Base-by-base conservation (phyloP, 2,329 filamentous ascomycete genomes). In the Pestalotiopsis sp. region DNA sequence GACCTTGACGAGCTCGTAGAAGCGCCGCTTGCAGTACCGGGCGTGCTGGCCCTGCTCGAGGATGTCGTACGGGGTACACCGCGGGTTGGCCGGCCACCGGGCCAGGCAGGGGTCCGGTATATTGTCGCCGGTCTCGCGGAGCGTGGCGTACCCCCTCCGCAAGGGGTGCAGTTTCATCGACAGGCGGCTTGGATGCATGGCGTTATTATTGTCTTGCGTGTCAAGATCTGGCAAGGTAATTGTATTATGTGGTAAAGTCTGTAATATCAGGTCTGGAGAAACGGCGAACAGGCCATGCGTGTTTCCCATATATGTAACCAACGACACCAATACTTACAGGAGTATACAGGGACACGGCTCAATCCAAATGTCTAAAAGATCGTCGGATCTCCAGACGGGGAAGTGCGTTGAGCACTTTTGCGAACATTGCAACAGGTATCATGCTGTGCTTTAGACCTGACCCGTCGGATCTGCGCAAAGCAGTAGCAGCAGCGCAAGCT, bases 1-100 rank as follows among this genome's bases (percentile, higher is more conserved):
- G 14, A 67, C 57, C 65, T 59, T 67, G 65, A 63, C 65, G 10
- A 67, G 40, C 58, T 67, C 58, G 17, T 55, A 39, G 65, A 67
- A 67, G 7, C 65, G 65, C 13, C 65, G 5, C 58, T 62, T 63
- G 40, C n/a, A 40, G 40, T 67, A 67, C 1, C 39, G 35, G 26
- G 20, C 64, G 14, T 22, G 9, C 35, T 13, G 5, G 5, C 11
- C 9, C 64, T 66, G 64, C 56, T 66, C 64, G 38, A 66, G 64
- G 39, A 66, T 52, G 3, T 52, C 56, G 17, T 66, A 66, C 1
- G 64, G 64, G 5, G 3, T 55, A 13, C 64, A 66, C 3, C 24
- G 3, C n/a, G 55, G 17, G n/a, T 24, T 17, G n/a, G 55, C 14
- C n/a, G 56, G 64, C 64, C 64, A 66, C 13, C 64, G 64, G 2